Conservation (phyloP, 371 early-diverging fungal genomes). For the Mortierella sp. region DNA sequence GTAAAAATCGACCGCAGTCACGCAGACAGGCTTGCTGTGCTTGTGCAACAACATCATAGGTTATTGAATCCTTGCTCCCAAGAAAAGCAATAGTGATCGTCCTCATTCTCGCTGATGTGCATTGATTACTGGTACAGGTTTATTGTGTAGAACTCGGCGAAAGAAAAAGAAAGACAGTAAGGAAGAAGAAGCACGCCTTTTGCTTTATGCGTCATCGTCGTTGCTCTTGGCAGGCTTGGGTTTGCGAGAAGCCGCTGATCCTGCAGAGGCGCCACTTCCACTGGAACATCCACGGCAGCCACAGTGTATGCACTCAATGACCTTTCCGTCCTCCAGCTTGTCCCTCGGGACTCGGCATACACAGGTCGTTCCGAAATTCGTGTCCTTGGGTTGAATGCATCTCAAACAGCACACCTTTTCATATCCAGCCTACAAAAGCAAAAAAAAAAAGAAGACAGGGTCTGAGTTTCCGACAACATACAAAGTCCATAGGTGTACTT, state of each 20-base stretch:
- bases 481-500: not conserved
- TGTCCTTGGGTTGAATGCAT: slow-evolving; percentile 98
- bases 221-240: slow-evolving; percentile 4
- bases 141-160: not conserved
- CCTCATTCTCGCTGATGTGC: too few species aligned
- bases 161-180: not conserved
- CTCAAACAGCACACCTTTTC: slow-evolving; percentile 98
- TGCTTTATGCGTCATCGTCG: not conserved
- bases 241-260: slow-evolving; percentile 22
- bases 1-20: not conserved
- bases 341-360: slow-evolving; percentile 97
- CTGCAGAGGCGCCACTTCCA: slow-evolving; percentile 44
- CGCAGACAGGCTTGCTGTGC: not conserved
- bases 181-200: too few species aligned
- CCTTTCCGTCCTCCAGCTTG: slow-evolving; percentile 89
- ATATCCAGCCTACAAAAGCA: slow-evolving; percentile 85
- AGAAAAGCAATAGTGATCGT: too few species aligned
- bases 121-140: not conserved
- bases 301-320: slow-evolving; percentile 95
- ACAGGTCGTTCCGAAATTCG: slow-evolving; percentile 98
- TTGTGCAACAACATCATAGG: too few species aligned
- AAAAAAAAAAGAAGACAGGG: not conserved
- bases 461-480: too few species aligned
- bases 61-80: too few species aligned
- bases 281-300: slow-evolving; percentile 77